Base-by-base conservation (phyloP, 176 grass and related monocot species). In the Avena insularis region DNA sequence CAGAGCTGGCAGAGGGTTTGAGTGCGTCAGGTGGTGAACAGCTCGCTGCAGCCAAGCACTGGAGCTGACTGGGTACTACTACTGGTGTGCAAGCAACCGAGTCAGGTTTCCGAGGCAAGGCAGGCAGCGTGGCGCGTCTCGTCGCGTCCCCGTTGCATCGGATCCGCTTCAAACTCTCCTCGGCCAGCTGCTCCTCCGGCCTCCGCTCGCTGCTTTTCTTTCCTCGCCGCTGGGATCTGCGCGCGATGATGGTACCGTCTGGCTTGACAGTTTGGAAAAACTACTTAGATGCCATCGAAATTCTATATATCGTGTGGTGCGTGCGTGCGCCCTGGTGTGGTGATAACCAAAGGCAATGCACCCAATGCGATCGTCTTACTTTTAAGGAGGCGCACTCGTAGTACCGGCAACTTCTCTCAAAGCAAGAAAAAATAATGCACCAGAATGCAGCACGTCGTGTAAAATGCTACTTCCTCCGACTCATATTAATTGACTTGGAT, bases 181-280 rank as follows among this genome's bases (percentile, higher is more conserved):
- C 12, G n/a, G 12, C 13, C 64, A 5, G 15, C 17, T 11, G 38
- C 38, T 40, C 38, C 38, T 40, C 38, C 38, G 38, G 33, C 33
- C 33, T 6, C 5, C 38, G 38, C 36, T 33, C 1, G 17, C 36
- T 20, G 6, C 14, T 40, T 69, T 23, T 45, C 11, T 7, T 36
- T 17, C 15, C 36, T 59, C n/a, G 13, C 8, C 15, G 55, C 71
- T 62, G 38, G 71, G 71, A 85, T 85, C 83, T 76, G 71, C 82
- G 47, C 71, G 17, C 4, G 19, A 14, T 13, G 12, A 13, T 15
- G 3, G 14, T 38, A 40, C 62, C 23, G 8, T 54, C 51, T 54
- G 15, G 51, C 51, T 14, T 54, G 51, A 13, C 13, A 54, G 14
- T 16, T 27, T 35, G 27, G 29, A 4, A 33, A 48, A 13, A 63